Conservation (phyloP, 306 rosid genomes). For the Herpetospermum pedunculosum region DNA sequence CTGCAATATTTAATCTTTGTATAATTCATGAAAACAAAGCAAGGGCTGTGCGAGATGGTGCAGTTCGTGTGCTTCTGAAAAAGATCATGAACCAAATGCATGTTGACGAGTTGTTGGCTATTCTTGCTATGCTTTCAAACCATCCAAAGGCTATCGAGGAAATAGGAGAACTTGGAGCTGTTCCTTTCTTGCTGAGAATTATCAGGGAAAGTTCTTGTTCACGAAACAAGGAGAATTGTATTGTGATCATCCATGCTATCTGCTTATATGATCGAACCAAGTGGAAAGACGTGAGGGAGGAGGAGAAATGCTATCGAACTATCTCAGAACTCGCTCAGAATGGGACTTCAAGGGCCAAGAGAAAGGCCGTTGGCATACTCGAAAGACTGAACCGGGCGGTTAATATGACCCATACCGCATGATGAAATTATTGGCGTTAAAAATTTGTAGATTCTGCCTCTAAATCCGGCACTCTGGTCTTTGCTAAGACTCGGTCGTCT, state of each 20-base stretch:
- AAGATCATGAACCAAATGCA: constrained; percentile 37
- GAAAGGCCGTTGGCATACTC: constrained; percentile 81
- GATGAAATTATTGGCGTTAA: constrained; percentile 8
- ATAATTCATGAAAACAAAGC: constrained; percentile 69
- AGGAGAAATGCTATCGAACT: constrained; percentile 50
- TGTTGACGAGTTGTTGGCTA: constrained; percentile 58
- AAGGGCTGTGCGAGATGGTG: constrained; percentile 59
- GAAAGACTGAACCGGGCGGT: constrained; percentile 71
- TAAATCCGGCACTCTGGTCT: constrained; percentile 9
- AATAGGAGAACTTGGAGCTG: constrained; percentile 68
- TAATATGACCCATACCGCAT: constrained; percentile 77
- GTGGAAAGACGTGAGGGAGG: constrained; percentile 76
- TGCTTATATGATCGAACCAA: constrained; percentile 57
- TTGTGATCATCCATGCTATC: constrained; percentile 57
- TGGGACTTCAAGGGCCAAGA: constrained; percentile 91
- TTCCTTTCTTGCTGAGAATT: constrained; percentile 45
- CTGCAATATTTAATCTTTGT: constrained; percentile 71
- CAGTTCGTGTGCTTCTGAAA: constrained; percentile 43
- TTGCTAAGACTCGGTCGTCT: constrained; percentile 6
- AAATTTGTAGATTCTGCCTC: constrained; percentile 53
- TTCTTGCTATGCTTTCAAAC: constrained; percentile 68
- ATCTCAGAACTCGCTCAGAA: constrained; percentile 57
- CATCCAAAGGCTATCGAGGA: constrained; percentile 60
- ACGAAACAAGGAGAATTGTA: constrained; percentile 71
- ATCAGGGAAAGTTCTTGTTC: constrained; percentile 55